Evolutionary conservation across 2,329 filamentous ascomycete species (phyloP), one percentile per base, ranked within the genome.

Genomic region (Lomentospora prolificans): DNA sequence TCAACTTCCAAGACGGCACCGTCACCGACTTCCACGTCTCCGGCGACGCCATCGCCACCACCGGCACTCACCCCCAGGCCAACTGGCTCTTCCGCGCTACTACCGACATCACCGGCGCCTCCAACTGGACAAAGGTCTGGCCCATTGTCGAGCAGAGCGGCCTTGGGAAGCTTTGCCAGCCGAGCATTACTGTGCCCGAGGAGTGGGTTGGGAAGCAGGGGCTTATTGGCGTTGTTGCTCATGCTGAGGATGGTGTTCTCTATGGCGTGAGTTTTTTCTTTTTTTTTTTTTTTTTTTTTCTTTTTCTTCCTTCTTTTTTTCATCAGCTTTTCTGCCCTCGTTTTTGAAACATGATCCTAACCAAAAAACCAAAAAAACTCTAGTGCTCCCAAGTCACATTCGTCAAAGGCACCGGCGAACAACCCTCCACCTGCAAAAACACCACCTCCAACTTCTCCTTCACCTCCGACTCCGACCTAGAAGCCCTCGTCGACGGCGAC

Each of bases 41-140:
- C 61, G 80, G 80, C 61, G 76, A 82, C 60, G 68, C 75, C 57
- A 69, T 84, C 31, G 71, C 72, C 58, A 63, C 77, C 52, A 67
- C 66, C 6, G 70, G 75, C 6, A 73, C 71, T 3, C 81, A 85
- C 62, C 70, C 77, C 3, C 71, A 79, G 64, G 69, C 71, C 60
- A 78, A 71, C 55, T 84, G 75, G 76, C 71, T 84, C 14, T 78
- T 81, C 70, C 80, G 81, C 59, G 77, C 74, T 59, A 84, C 79
- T 10, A 69, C 75, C 19, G 79, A 81, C 61, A 61, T 69, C 51
- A 70, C 70, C 9, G 75, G 72, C 46, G 62, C 64, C 48, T 67
- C 69, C 19, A 76, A 75, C 63, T 84, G 81, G 81, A 75, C 76
- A 25, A 69, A 81, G 63, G 63, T 82, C 53, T 78, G 74, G 62